Evolutionary conservation across 2,329 filamentous ascomycete genomes (phyloP), one percentile per base, ranked within the genome.

Genomic region (Alternaria burnsii): DNA sequence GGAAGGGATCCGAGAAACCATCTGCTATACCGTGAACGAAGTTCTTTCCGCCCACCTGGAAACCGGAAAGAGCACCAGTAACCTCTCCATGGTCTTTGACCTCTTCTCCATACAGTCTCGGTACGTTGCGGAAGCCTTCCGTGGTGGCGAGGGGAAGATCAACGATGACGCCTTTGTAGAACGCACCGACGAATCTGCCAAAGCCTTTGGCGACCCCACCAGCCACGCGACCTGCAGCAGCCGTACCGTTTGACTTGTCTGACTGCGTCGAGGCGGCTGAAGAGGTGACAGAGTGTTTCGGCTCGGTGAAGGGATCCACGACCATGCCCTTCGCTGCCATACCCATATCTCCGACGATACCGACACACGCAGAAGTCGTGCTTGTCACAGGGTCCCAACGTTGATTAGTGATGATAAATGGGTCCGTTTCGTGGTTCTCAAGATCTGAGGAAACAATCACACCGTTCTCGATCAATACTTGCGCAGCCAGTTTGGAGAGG

Each of bases 301-400:
- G 41, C 22, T 61, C 66, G 6, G 42, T 58, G 16, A 63, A 65
- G 0, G 70, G 66, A 5, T 62, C 58, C n/a, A 57, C 36, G 12
- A 74, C 87, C 6, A 90, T 85, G 58, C 85, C 83, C 1, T 84
- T 86, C 14, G 89, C 77, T 0, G 89, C 88, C 24, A 82, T 80
- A 24, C 87, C 84, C 5, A 88, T 81, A 18, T 85, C 82, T 1
- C 83, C 82, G 1, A 88, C 73, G 0, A 84, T 85, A 7, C 82
- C 82, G 20, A 85, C 80, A 5, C 89, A 63, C 0, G 88, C 88
- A 4, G 86, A 86, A 2, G 84, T 83, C 5, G 86, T 80, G 4
- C 88, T 88, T 1, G 88, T 90, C n/a, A 92, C 78, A 0, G 89
- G 90, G 71, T 91, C 90, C 8, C 89, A 81, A 18, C 79, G 70